Percentiles rank a stretch among this genome's conserved stretches.
Evolutionary conservation across 1,139 yeast species (phyloP).

Genomic region (Meyerozyma guilliermondii): DNA sequence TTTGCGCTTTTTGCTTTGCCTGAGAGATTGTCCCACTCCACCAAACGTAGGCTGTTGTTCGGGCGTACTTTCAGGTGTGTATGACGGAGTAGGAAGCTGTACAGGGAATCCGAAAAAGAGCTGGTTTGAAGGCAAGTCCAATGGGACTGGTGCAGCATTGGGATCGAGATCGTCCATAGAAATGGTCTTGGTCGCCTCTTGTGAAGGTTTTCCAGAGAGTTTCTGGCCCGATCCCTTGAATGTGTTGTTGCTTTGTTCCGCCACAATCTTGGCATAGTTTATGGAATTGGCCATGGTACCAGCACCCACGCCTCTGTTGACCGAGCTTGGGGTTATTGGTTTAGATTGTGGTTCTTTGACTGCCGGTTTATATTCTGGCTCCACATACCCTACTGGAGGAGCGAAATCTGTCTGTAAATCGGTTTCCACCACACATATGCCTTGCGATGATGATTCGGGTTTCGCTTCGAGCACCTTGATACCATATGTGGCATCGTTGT

Average conservation of each 20-base stretch:
- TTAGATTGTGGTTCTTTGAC: conserved; percentile 29
- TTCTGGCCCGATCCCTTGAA: conserved; percentile 69
- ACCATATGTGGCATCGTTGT: conserved; percentile 74
- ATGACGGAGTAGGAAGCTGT: conserved; percentile 57
- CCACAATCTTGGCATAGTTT: conserved; percentile 58
- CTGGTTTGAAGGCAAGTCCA: conserved; percentile 76
- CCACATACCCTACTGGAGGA: conserved; percentile 97
- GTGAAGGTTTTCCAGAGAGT: conserved; percentile 58
- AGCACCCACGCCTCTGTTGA: conserved; percentile 42
- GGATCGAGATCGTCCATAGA: conserved; percentile 40
- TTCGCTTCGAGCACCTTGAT: conserved; percentile 85
- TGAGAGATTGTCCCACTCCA: conserved; percentile 67
- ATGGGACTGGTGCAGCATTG: conserved; percentile 63
- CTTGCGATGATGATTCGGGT: conserved; percentile 60
- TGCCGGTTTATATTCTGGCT: conserved; percentile 59
- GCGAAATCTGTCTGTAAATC: conserved; percentile 97
- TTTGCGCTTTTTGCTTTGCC: conserved; percentile 72
- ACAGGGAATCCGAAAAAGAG: conserved; percentile 92
- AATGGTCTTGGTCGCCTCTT: conserved; percentile 12
- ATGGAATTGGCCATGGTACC: conserved; percentile 82
- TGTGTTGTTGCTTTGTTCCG: conserved; percentile 28
- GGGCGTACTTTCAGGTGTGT: conserved; percentile 30
- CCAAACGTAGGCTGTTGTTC: conserved; percentile 30
- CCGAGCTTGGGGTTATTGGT: conserved; percentile 32
- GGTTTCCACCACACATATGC: conserved; percentile 94